A percentile compares a stretch with the other conserved stretches of the same genome.
These are phyloP conservation scores for Trichoderma harzianum DNA, from an alignment of 2,329 filamentous ascomycete genomes.

Conservation along the genomic window DNA sequence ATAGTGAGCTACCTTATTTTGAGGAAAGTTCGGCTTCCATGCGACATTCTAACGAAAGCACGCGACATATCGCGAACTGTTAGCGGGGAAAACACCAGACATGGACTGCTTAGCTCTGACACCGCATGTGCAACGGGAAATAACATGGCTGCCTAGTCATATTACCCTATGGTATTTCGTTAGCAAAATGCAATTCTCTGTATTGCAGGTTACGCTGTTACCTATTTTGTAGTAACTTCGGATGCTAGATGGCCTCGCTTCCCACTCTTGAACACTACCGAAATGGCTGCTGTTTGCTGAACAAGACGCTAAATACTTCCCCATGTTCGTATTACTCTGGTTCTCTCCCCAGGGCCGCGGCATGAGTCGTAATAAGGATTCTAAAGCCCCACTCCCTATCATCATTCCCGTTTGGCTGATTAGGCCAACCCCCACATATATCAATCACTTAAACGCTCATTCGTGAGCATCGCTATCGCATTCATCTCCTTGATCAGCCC, in stretches of 20 bases:
- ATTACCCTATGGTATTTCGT: background rate
- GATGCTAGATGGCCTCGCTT: background rate
- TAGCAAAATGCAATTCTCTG: background rate
- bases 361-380: background rate
- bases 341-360: background rate
- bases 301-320: background rate
- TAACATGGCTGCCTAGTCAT: background rate
- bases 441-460: background rate
- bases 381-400: background rate
- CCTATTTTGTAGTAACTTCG: background rate
- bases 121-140: background rate
- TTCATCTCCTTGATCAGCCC: background rate
- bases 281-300: background rate
- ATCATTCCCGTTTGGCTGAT: background rate
- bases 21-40: background rate
- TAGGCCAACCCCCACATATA: background rate
- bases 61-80: background rate
- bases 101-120: background rate
- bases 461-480: background rate
- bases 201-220: background rate
- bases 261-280: background rate
- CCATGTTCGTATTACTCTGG: background rate
- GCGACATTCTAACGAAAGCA: background rate
- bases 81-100: background rate
- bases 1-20: background rate